These are phyloP conservation scores for Monascus ruber DNA, from an alignment of 2,329 filamentous ascomycete genomes.

Conservation along the genomic window DNA sequence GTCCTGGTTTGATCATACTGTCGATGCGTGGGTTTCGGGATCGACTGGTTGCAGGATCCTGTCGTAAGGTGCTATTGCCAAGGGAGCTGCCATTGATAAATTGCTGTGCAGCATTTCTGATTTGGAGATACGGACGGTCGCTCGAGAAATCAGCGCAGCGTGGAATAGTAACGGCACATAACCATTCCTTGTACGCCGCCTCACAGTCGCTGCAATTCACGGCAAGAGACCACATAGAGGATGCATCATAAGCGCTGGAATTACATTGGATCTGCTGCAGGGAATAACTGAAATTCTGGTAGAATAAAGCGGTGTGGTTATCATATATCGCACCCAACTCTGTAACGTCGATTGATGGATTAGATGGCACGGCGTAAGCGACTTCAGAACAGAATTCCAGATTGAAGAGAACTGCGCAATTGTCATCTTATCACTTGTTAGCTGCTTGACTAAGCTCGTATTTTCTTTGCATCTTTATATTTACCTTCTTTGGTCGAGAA, in stretches of 20 bases:
- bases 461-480: slow-evolving; percentile 11
- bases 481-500: slow-evolving; percentile 70
- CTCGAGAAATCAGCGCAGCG: slow-evolving; percentile 76
- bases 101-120: slow-evolving; percentile 58
- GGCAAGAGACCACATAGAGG: slow-evolving; percentile 67
- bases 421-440: slow-evolving; percentile 46
- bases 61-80: slow-evolving; percentile 23
- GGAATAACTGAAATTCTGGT: slow-evolving; percentile 66
- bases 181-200: slow-evolving; percentile 79
- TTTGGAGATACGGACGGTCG: slow-evolving; percentile 44
- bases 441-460: neutral
- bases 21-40: slow-evolving; percentile 69
- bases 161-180: slow-evolving; percentile 86
- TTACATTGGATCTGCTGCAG: slow-evolving; percentile 80
- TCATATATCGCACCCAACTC: slow-evolving; percentile 67
- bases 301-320: slow-evolving; percentile 56
- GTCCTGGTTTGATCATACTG: slow-evolving; percentile 59
- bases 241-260: slow-evolving; percentile 44
- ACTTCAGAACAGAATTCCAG: slow-evolving; percentile 82
- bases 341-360: slow-evolving; percentile 51
- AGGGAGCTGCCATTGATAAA: slow-evolving; percentile 59
- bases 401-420: slow-evolving; percentile 76
- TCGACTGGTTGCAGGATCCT: slow-evolving; percentile 35
- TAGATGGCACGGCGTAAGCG: slow-evolving; percentile 83
- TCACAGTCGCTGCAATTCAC: slow-evolving; percentile 66